Conservation (phyloP, 208 protist species). For the Vickermania spadyakhi region DNA sequence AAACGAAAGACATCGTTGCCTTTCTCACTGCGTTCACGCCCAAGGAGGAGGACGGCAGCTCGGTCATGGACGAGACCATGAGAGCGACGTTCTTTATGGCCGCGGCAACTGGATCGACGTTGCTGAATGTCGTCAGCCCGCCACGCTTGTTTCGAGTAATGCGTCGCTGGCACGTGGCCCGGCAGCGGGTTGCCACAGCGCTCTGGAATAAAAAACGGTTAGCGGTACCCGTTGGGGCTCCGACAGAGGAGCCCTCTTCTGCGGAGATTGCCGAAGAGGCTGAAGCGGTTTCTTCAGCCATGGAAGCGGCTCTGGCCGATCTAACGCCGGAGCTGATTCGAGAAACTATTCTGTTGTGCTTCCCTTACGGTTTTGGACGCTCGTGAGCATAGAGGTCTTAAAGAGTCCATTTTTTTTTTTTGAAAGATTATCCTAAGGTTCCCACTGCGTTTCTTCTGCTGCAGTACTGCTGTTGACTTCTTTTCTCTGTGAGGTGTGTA, state of each 20-base stretch:
- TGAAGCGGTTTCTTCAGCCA: too few species aligned
- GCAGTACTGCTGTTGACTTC: too few species aligned
- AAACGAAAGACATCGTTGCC: constrained; percentile 42
- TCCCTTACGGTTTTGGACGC: constrained; percentile 35
- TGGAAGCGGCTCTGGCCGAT: constrained; percentile 30
- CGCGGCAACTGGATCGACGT: constrained; percentile 34
- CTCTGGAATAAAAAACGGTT: constrained; percentile 17
- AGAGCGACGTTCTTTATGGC: constrained; percentile 57
- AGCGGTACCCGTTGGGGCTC: too few species aligned
- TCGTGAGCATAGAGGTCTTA: constrained; percentile 2
- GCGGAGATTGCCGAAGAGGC: too few species aligned
- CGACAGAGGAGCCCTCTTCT: too few species aligned
- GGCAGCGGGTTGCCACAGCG: constrained; percentile 25
- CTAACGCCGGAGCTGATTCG: constrained; percentile 44
- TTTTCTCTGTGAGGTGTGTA: too few species aligned
- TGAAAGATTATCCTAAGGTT: too few species aligned
- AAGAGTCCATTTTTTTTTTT: constrained; percentile 10
- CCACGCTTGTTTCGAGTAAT: constrained; percentile 61
- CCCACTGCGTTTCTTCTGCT: too few species aligned
- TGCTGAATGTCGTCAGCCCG: constrained; percentile 60
- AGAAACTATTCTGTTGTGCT: constrained; percentile 78
- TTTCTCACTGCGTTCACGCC: constrained; percentile 43
- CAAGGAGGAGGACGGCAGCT: not conserved
- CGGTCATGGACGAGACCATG: constrained; percentile 61
- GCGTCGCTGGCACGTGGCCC: constrained; percentile 68